phyloP scores from a whole-genome alignment of 768 basidiomycete genomes.

The Termitomyces sp. region DNA sequence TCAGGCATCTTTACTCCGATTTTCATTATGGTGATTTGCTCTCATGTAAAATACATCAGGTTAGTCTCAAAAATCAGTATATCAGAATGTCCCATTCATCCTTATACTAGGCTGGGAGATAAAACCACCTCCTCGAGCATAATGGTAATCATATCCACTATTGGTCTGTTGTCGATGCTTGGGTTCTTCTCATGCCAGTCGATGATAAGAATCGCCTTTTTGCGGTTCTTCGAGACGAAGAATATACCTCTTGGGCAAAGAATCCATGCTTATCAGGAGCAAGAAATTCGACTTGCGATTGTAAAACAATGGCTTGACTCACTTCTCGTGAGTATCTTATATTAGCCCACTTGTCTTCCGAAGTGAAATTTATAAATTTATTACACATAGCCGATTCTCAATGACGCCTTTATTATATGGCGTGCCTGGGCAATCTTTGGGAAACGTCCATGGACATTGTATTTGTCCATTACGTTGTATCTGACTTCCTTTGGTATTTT shows the following conservation, averaged over 20 bases:
- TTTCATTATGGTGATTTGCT: neutral
- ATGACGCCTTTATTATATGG: neutral
- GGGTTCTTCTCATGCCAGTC: neutral
- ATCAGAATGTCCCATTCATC: neutral
- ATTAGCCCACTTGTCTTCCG: neutral
- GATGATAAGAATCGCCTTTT: neutral
- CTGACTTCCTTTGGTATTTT: neutral
- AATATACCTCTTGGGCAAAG: neutral
- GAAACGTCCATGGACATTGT: neutral
- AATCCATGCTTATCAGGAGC: neutral
- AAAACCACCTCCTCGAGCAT: neutral
- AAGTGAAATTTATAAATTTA: no score
- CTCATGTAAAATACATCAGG: neutral
- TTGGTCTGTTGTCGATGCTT: neutral
- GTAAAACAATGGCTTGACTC: accelerated
- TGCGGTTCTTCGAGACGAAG: neutral
- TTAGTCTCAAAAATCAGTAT: neutral
- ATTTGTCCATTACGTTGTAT: neutral
- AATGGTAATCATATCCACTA: neutral
- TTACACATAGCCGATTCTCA: neutral
- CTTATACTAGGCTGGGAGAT: neutral
- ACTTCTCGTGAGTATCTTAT: neutral
- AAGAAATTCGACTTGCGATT: neutral
- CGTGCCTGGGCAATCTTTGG: neutral
- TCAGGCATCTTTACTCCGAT: neutral